Evolutionary conservation across 2,329 filamentous ascomycete species (phyloP), one percentile per base, ranked within the genome.

Genomic region (Onygenales sp.): DNA sequence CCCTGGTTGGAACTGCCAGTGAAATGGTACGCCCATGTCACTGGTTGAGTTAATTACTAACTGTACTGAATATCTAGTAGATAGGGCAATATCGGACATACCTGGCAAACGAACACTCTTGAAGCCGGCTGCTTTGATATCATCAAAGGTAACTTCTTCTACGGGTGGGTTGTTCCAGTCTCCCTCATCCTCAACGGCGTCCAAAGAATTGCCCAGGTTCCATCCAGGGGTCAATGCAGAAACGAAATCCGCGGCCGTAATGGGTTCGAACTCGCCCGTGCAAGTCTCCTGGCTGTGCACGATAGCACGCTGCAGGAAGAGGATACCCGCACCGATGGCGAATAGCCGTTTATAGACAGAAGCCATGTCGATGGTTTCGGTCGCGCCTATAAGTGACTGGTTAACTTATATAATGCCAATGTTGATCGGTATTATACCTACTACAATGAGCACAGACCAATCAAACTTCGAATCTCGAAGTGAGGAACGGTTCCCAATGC

Each of bases 161-260:
- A 81, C 78, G 0, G 76, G 72, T 0, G 74, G 69, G 53, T 83
- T 83, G 57, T 79, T 79, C 80, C 80, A 84, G 2, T 74, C 77
- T 4, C 77, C 79, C 61, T 84, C 81, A 48, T 74, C 68, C 4
- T 79, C 74, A 6, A 74, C 65, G 1, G 79, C 78, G 60, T 83
- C 81, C 33, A 83, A 71, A 0, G 79, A 81, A 53, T 83, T 83
- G 8, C 80, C 81, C 7, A 82, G 59, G 57, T 83, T 83, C 80
- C 80, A 83, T 6, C 80, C 80, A 0, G 79, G 76, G 48, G 77
- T 77, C 42, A 81, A 68, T 7, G 68, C 72, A 4, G 70, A 68
- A 47, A 81, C 67, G 49, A 69, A 80, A 2, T 73, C 65, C 0
- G 68, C 63, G 0, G 77, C 78, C 0, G 76, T 70, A 46, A 79